These are phyloP conservation scores for Manihot esculenta DNA, from an alignment of 441 rosid species.

Conservation along the genomic window DNA sequence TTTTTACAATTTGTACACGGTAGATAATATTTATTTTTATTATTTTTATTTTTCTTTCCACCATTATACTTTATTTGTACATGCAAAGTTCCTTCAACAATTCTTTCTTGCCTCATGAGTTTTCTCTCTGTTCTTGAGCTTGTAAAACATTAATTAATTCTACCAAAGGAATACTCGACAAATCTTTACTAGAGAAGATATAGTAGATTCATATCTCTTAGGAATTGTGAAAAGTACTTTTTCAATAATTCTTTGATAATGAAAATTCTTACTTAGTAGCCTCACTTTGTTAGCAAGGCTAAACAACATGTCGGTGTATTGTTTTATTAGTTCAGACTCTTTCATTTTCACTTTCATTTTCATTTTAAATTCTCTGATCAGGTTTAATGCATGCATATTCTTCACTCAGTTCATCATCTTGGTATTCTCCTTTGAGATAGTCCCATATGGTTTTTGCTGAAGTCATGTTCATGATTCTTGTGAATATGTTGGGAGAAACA, in stretches of 20 bases:
- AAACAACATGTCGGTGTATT: too few species aligned
- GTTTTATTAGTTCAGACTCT: neutral
- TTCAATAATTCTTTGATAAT: neutral
- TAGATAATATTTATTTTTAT: too few species aligned
- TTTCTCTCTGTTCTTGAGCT: neutral
- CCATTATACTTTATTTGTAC: too few species aligned
- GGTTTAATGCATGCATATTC: too few species aligned
- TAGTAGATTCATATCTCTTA: too few species aligned
- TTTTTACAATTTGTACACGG: neutral
- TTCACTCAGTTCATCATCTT: neutral
- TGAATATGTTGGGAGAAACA: neutral
- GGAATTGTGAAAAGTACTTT: too few species aligned
- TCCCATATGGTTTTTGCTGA: neutral
- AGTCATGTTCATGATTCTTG: neutral
- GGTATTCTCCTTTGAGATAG: neutral
- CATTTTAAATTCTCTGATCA: neutral
- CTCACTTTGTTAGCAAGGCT: too few species aligned
- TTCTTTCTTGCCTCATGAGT: too few species aligned
- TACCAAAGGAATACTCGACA: neutral
- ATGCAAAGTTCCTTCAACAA: too few species aligned
- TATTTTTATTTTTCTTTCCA: neutral
- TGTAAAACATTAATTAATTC: too few species aligned
- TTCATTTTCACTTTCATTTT: neutral
- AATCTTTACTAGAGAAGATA: too few species aligned
- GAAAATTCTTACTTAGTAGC: too few species aligned